These are phyloP conservation scores for Alternaria novae-zelandiae DNA, from an alignment of 2,329 filamentous ascomycete genomes.

Conservation along the genomic window DNA sequence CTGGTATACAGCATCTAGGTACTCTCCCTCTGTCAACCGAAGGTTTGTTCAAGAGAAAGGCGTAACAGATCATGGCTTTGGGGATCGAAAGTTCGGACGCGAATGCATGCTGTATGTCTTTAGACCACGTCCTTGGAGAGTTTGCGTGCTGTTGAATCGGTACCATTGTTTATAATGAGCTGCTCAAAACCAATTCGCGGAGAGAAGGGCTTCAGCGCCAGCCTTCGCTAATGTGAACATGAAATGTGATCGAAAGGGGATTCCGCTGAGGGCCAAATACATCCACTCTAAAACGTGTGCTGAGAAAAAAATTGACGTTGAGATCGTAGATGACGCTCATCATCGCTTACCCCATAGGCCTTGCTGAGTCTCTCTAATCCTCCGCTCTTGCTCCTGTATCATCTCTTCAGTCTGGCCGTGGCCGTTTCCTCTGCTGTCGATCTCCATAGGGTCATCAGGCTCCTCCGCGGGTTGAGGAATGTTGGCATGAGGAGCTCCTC, in stretches of 20 bases:
- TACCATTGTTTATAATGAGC: neutral
- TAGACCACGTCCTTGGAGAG: neutral
- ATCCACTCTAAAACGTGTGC: neutral
- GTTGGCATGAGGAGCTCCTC: slow-evolving; percentile 40
- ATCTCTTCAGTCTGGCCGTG: slow-evolving; percentile 68
- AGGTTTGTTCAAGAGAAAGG: neutral
- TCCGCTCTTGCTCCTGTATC: slow-evolving; percentile 65
- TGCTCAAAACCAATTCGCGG: neutral
- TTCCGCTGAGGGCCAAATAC: neutral
- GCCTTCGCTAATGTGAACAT: neutral
- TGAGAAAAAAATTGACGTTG: neutral
- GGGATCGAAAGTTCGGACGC: neutral
- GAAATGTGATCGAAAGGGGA: neutral
- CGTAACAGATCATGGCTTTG: neutral
- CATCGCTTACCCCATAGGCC: slow-evolving; percentile 60
- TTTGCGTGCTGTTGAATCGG: neutral
- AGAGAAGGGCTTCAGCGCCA: neutral
- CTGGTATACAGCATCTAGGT: slow-evolving; percentile 16
- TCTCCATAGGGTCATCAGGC: slow-evolving; percentile 53
- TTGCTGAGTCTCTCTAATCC: slow-evolving; percentile 64
- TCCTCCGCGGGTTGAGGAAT: slow-evolving; percentile 45
- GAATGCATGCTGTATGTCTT: neutral
- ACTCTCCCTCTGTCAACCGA: neutral
- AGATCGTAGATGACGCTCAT: neutral
- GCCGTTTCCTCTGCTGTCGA: slow-evolving; percentile 62